Percentiles rank a stretch among this genome's conserved stretches.
Evolutionary conservation across 176 grass and related monocot species (phyloP).

Genomic region (Calamus simplicifolius): DNA sequence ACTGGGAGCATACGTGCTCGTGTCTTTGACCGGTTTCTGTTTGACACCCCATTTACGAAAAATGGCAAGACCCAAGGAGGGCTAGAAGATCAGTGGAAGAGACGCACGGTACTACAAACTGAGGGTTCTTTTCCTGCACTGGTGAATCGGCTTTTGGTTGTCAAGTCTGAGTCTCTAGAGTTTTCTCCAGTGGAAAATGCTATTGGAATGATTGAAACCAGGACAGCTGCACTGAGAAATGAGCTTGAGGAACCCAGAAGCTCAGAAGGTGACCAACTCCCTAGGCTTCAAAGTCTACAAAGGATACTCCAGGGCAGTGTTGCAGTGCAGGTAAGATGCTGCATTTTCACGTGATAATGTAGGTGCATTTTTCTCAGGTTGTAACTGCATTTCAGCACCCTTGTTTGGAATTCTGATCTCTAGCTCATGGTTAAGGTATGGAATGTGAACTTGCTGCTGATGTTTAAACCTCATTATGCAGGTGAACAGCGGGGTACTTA

Average conservation of each 20-base stretch:
- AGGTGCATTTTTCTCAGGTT: too few species aligned
- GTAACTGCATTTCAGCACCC: too few species aligned
- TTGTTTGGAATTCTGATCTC: too few species aligned
- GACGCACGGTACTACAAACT: constrained; percentile 82
- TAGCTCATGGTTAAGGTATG: too few species aligned
- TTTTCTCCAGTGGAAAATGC: constrained; percentile 98
- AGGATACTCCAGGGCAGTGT: constrained; percentile 99
- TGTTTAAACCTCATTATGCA: constrained; percentile 17
- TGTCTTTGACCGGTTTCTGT: constrained; percentile 90
- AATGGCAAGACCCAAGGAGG: constrained; percentile 98
- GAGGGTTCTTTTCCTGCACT: constrained; percentile 92
- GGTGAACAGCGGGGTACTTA: constrained; percentile 97
- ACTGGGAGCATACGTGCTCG: constrained; percentile 75
- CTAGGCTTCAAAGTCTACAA: constrained; percentile 94
- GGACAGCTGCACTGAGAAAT: constrained; percentile 89
- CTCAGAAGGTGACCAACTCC: constrained; percentile 90
- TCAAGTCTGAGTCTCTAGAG: constrained; percentile 87
- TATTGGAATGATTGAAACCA: constrained; percentile 99
- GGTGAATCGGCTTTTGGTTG: constrained; percentile 79
- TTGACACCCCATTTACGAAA: constrained; percentile 96
- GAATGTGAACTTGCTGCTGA: too few species aligned
- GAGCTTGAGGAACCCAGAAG: constrained; percentile 97
- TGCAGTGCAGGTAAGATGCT: constrained; percentile 76
- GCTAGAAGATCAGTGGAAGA: constrained; percentile 97
- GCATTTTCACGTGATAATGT: too few species aligned